Percentiles rank a stretch among this genome's conserved stretches.
phyloP scores from a whole-genome alignment of 192 early-diverging fungal genomes.

The Lobosporangium transversale region DNA sequence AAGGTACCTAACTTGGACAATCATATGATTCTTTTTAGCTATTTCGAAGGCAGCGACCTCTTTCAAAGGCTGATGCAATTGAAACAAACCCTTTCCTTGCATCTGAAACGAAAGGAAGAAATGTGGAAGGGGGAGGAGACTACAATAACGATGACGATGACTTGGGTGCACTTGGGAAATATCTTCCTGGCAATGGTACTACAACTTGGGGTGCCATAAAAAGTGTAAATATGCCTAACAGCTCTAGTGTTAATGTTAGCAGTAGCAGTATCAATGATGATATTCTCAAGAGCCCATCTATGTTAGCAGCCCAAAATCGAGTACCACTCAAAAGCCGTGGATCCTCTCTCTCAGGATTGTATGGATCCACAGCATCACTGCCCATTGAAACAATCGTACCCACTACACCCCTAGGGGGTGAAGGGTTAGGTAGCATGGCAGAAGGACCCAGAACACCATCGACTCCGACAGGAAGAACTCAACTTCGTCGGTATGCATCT shows the following conservation, averaged over 20 bases:
- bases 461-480: slow-evolving; percentile 11
- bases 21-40: slow-evolving; percentile 3
- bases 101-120: background rate
- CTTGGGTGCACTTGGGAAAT: slow-evolving; percentile 10
- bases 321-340: background rate
- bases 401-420: slow-evolving; percentile 3
- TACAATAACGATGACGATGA: slow-evolving; percentile 9
- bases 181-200: slow-evolving; percentile 15
- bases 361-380: background rate
- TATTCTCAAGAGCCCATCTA: slow-evolving; percentile 11
- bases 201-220: slow-evolving; percentile 35
- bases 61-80: slow-evolving; percentile 25
- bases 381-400: slow-evolving; percentile 8
- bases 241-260: too few species aligned
- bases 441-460: slow-evolving; percentile 2
- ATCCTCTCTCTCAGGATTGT: slow-evolving; percentile 1
- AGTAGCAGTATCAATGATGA: too few species aligned
- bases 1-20: background rate
- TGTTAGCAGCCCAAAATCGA: background rate
- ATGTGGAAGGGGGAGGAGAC: background rate
- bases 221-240: background rate
- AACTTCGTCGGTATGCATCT: slow-evolving; percentile 8
- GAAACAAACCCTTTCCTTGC: background rate
- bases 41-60: slow-evolving; percentile 28
- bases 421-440: background rate